A percentile compares a stretch with the other conserved stretches of the same genome.
Conservation (phyloP, 202 grass and related monocot species). For the Eragrostis tef region DNA sequence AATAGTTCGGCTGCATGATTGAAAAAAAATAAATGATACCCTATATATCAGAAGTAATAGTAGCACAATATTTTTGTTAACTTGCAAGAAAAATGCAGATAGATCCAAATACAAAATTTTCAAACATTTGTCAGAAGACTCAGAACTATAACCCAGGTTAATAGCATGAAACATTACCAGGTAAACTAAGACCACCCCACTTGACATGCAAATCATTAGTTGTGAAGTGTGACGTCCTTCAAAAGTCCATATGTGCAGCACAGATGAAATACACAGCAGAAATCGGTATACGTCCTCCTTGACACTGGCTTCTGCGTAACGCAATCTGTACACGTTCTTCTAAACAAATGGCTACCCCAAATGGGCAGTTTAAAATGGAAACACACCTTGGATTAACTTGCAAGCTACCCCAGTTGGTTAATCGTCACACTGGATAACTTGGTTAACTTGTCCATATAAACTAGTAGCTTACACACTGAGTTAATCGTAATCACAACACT, state of each 20-base stretch:
- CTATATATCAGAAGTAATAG: too few species aligned
- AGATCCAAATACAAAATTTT: too few species aligned
- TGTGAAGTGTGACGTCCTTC: background rate
- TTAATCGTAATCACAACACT: background rate
- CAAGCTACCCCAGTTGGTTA: background rate
- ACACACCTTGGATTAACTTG: background rate
- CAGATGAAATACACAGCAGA: background rate
- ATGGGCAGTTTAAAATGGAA: background rate
- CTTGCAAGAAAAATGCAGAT: too few species aligned
- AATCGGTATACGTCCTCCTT: background rate
- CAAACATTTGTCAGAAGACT: too few species aligned
- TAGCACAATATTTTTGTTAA: too few species aligned
- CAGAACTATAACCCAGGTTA: too few species aligned
- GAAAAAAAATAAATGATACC: too few species aligned
- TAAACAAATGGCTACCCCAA: background rate
- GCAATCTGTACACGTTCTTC: background rate
- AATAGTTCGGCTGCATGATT: too few species aligned
- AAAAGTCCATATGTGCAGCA: background rate
- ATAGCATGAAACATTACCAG: too few species aligned
- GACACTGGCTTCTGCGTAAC: constrained; percentile 1
- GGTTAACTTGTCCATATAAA: too few species aligned
- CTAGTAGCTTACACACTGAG: background rate
- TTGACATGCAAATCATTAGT: background rate
- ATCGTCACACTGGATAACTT: too few species aligned
- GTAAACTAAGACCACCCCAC: background rate